A percentile compares a stretch with the other conserved stretches of the same genome.
These are phyloP conservation scores for Picochlorum sp. DNA, from an alignment of 139 green algal genomes.

Conservation along the genomic window DNA sequence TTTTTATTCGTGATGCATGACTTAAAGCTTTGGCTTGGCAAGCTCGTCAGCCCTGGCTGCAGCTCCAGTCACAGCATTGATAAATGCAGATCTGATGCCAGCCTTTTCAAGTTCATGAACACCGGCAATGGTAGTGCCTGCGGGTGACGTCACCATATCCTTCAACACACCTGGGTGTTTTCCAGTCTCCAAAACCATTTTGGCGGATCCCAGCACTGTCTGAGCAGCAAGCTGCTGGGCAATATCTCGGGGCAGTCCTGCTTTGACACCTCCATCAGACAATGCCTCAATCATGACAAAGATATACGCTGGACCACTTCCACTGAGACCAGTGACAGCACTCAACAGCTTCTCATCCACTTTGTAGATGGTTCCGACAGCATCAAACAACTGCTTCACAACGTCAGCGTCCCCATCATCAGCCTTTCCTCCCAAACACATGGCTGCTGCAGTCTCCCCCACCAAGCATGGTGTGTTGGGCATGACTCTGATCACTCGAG, in stretches of 20 bases:
- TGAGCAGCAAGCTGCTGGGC: constrained; percentile 40
- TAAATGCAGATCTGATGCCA: constrained; percentile 71
- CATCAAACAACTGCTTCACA: constrained; percentile 58
- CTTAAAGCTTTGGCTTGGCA: constrained; percentile 16
- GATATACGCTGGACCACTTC: constrained; percentile 87
- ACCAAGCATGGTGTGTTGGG: constrained; percentile 97
- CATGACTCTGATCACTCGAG: constrained; percentile 85
- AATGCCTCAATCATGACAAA: constrained; percentile 96
- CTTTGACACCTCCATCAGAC: constrained; percentile 81
- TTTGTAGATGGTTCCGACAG: constrained; percentile 59
- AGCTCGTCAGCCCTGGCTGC: constrained; percentile 72
- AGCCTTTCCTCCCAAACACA: constrained; percentile 57
- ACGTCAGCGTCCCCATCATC: constrained; percentile 48
- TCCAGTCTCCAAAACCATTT: constrained; percentile 95
- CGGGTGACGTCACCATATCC: constrained; percentile 85
- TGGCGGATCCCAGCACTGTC: constrained; percentile 81
- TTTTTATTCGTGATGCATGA: background rate
- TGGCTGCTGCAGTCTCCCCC: constrained; percentile 74
- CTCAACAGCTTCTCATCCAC: constrained; percentile 82
- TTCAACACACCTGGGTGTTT: constrained; percentile 86
- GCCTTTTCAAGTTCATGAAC: constrained; percentile 87
- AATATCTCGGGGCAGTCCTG: constrained; percentile 83
- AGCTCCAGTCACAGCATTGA: constrained; percentile 80
- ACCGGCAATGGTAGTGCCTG: constrained; percentile 88
- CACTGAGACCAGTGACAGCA: constrained; percentile 87